A percentile compares a stretch with the other conserved stretches of the same genome.
Conservation (phyloP, 805 yeast genomes). For the Pichia phayaonensis region DNA sequence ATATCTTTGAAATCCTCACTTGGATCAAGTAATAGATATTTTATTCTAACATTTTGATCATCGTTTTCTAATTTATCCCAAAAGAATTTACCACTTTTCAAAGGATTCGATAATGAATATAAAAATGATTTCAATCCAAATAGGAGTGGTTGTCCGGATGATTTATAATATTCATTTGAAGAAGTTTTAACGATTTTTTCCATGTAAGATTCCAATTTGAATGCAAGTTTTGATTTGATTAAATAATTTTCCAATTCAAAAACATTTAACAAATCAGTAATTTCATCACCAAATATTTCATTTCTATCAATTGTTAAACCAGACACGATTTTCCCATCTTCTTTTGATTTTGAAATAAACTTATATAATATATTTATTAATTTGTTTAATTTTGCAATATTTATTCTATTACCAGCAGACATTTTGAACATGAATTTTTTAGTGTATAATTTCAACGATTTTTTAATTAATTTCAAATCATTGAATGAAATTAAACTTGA, state of each 20-base stretch:
- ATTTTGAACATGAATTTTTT: constrained; percentile 55
- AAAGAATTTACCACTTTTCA: constrained; percentile 68
- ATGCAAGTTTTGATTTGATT: constrained; percentile 65
- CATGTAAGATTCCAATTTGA: constrained; percentile 70
- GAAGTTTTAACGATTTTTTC: constrained; percentile 20
- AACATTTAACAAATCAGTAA: constrained; percentile 67
- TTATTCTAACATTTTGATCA: constrained; percentile 31
- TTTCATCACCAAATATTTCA: constrained; percentile 49
- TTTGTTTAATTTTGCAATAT: constrained; percentile 55
- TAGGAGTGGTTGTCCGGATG: constrained; percentile 41
- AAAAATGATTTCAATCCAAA: constrained; percentile 63
- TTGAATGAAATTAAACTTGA: constrained; percentile 48
- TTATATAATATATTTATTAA: constrained; percentile 43
- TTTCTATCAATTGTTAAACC: constrained; percentile 48
- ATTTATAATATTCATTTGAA: constrained; percentile 6
- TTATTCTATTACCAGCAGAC: constrained; percentile 64
- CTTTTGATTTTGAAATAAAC: constrained; percentile 34
- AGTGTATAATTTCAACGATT: constrained; percentile 48
- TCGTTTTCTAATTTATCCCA: constrained; percentile 39
- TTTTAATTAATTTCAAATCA: constrained; percentile 40
- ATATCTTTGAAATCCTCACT: constrained; percentile 60
- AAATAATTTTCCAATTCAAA: constrained; percentile 60
- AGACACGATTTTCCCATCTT: constrained; percentile 28
- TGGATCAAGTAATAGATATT: constrained; percentile 76
- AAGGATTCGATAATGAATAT: constrained; percentile 59